Percentiles rank a stretch among this genome's conserved stretches.
These are phyloP conservation scores for Fusarium illudens DNA, from an alignment of 2,329 filamentous ascomycete species.

Conservation along the genomic window DNA sequence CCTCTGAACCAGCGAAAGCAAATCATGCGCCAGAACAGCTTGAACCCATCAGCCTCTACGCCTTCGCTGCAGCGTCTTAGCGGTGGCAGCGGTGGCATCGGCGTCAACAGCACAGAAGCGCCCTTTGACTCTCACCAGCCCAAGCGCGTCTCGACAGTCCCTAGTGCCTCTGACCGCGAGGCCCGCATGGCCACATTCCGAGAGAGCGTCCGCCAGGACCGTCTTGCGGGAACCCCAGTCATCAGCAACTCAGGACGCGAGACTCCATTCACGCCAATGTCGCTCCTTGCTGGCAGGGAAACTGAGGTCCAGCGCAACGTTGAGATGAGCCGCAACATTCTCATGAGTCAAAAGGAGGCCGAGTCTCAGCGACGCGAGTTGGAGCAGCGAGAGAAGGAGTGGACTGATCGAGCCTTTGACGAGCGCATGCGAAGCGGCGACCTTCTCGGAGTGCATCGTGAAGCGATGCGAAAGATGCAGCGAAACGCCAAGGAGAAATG, in stretches of 20 bases:
- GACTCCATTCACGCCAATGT: slow-evolving; percentile 49
- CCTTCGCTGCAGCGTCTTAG: slow-evolving; percentile 35
- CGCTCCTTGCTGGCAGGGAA: slow-evolving; percentile 49
- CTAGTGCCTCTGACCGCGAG: slow-evolving; percentile 58
- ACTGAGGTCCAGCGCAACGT: slow-evolving; percentile 58
- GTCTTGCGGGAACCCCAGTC: slow-evolving; percentile 55
- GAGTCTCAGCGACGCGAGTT: slow-evolving; percentile 67
- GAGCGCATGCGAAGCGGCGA: slow-evolving; percentile 79
- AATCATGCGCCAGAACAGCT: slow-evolving; percentile 64
- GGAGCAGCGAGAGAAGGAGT: slow-evolving; percentile 64
- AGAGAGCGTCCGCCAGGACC: slow-evolving; percentile 69
- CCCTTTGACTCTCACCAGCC: slow-evolving; percentile 65
- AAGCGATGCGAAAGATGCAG: slow-evolving; percentile 84
- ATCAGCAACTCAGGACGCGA: slow-evolving; percentile 48
- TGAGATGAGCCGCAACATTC: slow-evolving; percentile 61
- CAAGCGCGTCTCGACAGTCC: slow-evolving; percentile 55
- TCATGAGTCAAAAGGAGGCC: slow-evolving; percentile 70
- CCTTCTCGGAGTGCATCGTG: slow-evolving; percentile 78
- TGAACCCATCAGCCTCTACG: slow-evolving; percentile 45
- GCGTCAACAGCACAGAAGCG: slow-evolving; percentile 38
- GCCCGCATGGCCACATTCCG: slow-evolving; percentile 73
- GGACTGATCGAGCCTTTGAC: slow-evolving; percentile 71
- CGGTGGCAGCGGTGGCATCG: slow-evolving; percentile 44
- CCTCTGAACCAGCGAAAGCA: slow-evolving; percentile 74
- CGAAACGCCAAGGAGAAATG: slow-evolving; percentile 49